A percentile compares a stretch with the other conserved stretches of the same genome.
Conservation (phyloP, 352 stramenopile genomes). For the Phytophthora sojae region DNA sequence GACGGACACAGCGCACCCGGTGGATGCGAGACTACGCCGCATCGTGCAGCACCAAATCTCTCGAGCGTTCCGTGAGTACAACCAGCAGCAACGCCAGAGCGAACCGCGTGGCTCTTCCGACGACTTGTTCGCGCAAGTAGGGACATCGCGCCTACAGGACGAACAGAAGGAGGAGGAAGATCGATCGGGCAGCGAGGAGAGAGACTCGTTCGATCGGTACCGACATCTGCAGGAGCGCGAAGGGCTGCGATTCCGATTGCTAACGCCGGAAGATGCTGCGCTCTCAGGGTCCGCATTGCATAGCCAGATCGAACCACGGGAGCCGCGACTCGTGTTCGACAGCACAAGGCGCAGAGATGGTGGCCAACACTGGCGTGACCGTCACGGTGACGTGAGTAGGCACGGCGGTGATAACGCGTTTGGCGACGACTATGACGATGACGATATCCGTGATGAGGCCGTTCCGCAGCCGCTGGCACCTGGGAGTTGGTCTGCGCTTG, state of each 20-base stretch:
- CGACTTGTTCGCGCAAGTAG: conserved; percentile 1
- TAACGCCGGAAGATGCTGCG: conserved; percentile 24
- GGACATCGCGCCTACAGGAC: neutral
- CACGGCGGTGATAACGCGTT: neutral
- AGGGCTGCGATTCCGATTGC: conserved; percentile 29
- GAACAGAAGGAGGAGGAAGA: conserved; percentile 11
- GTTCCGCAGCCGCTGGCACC: neutral
- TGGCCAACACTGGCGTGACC: conserved; percentile 12
- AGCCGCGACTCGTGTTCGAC: conserved; percentile 36
- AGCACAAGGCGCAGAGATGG: conserved; percentile 13
- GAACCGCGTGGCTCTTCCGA: conserved; percentile 3
- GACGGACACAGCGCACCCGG: conserved; percentile 21
- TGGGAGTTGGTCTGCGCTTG: neutral
- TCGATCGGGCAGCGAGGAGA: neutral
- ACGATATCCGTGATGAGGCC: conserved; percentile 17
- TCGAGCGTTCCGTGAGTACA: conserved; percentile 47
- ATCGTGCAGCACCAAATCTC: conserved; percentile 52
- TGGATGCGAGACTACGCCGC: conserved; percentile 28
- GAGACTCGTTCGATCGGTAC: conserved; percentile 19
- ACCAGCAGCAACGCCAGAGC: conserved; percentile 26
- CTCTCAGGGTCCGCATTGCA: conserved; percentile 18
- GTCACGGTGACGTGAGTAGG: neutral
- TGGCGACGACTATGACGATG: conserved; percentile 9
- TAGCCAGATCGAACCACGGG: conserved; percentile 6
- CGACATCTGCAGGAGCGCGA: conserved; percentile 33